Conservation (phyloP, 2,329 filamentous ascomycete species). For the Ceratocystis cacaofunesta region DNA sequence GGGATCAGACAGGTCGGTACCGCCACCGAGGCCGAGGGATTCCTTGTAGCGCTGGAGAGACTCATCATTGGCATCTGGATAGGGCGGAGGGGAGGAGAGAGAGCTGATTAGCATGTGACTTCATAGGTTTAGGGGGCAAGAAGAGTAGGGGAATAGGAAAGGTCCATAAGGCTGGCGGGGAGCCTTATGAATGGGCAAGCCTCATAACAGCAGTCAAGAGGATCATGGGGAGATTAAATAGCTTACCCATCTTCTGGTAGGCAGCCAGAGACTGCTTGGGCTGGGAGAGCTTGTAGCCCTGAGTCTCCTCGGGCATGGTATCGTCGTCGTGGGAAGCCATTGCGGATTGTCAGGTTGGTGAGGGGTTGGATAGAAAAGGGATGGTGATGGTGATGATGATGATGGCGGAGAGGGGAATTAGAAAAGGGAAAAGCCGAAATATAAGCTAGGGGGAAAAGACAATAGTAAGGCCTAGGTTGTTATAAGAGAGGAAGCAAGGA, state of each 20-base stretch:
- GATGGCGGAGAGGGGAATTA: neutral
- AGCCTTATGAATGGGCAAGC: neutral
- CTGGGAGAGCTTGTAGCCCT: conserved; percentile 96
- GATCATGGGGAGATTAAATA: conserved; percentile 1
- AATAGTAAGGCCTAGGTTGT: neutral
- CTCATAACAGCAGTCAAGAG: neutral
- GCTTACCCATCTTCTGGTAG: conserved; percentile 83
- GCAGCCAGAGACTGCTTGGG: conserved; percentile 91
- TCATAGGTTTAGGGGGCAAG: neutral
- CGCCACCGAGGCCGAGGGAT: conserved; percentile 73
- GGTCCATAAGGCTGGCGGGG: neutral
- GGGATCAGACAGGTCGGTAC: conserved; percentile 56
- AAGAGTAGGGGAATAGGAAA: neutral
- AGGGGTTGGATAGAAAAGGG: neutral
- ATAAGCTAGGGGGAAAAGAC: neutral
- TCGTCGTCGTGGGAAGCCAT: conserved; percentile 67
- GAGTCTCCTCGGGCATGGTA: conserved; percentile 70
- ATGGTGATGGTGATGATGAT: neutral
- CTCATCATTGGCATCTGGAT: conserved; percentile 58
- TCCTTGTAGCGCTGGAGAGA: conserved; percentile 96
- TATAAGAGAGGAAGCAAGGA: neutral
- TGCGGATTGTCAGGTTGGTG: neutral
- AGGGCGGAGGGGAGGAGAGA: conserved; percentile 3
- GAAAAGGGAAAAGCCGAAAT: neutral
- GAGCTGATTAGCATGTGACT: conserved; percentile 7